Percentiles rank a stretch among this genome's conserved stretches.
Evolutionary conservation across 768 basidiomycete species (phyloP).

Genomic region (Boletellus ananas): DNA sequence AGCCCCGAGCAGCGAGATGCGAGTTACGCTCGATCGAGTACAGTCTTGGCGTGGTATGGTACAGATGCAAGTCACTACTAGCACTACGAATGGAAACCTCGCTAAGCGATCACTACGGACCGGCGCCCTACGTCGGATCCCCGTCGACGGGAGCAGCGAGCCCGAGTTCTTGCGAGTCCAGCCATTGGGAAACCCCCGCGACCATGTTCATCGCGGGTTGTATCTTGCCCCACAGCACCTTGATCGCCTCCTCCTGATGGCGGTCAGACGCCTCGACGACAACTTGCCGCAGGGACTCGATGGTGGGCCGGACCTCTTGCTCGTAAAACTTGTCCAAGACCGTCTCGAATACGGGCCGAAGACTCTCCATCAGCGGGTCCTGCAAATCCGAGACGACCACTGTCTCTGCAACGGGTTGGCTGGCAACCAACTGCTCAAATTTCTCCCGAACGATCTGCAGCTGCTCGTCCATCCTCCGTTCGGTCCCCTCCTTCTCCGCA

Average conservation of each 20-base stretch:
- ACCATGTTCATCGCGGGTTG: constrained; percentile 33
- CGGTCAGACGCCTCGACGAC: constrained; percentile 14
- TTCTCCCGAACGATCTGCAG: constrained; percentile 15
- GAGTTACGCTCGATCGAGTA: neutral
- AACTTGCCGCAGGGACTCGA: constrained; percentile 9
- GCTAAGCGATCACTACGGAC: neutral
- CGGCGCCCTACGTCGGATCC: neutral
- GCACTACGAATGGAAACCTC: constrained; percentile 11
- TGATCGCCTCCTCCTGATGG: constrained; percentile 21
- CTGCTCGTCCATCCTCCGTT: constrained; percentile 11
- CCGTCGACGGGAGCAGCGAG: constrained; percentile 17
- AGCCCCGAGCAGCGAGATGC: too few relatives aligned
- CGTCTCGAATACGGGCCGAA: constrained; percentile 19
- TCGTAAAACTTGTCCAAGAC: constrained; percentile 22
- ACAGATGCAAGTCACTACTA: constrained; percentile 11
- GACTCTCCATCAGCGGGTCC: constrained; percentile 16
- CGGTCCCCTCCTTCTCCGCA: constrained; percentile 9
- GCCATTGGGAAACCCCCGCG: constrained; percentile 27
- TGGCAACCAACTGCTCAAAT: constrained; percentile 14
- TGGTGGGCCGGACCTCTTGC: constrained; percentile 18
- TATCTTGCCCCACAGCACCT: constrained; percentile 25
- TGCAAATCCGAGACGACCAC: neutral
- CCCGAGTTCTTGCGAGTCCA: constrained; percentile 27
- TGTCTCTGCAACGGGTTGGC: constrained; percentile 1
- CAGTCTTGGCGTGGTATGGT: constrained; percentile 9